These are phyloP conservation scores for Neopestalotiopsis rosae DNA, from an alignment of 2,329 filamentous ascomycete species.

Conservation along the genomic window DNA sequence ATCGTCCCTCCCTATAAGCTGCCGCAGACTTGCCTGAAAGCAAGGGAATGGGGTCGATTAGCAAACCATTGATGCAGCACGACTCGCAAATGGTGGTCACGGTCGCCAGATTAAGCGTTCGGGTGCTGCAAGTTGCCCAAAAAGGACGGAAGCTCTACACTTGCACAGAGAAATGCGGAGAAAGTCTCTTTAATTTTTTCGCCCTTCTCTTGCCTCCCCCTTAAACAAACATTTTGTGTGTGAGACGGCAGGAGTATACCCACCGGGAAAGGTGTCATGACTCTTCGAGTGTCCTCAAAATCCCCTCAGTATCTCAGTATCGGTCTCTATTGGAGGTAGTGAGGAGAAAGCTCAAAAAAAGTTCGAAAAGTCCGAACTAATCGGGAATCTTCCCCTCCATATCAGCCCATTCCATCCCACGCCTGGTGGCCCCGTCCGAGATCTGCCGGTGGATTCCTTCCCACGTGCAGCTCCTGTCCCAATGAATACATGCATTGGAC, in stretches of 20 bases:
- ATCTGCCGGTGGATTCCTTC: conserved; percentile 13
- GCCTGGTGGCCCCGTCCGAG: neutral
- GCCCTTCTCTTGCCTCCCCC: neutral
- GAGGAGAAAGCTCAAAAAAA: neutral
- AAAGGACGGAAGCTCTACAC: neutral
- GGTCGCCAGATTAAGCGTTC: neutral
- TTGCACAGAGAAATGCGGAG: neutral
- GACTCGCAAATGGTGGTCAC: neutral
- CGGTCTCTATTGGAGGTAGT: neutral
- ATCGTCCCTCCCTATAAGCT: neutral
- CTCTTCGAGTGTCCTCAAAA: neutral
- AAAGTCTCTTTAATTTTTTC: neutral
- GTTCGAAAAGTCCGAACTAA: neutral
- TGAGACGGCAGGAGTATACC: neutral
- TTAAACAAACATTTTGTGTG: neutral
- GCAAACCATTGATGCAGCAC: neutral
- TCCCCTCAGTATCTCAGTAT: neutral
- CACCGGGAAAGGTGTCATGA: neutral
- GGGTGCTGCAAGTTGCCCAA: neutral
- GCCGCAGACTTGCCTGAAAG: neutral
- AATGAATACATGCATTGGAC: neutral
- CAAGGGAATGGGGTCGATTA: neutral
- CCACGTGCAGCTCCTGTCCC: conserved; percentile 8
- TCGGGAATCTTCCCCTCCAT: neutral
- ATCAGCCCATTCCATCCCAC: neutral